Conservation (phyloP, 2,329 filamentous ascomycete genomes). For the Sordariomycetes sp. region DNA sequence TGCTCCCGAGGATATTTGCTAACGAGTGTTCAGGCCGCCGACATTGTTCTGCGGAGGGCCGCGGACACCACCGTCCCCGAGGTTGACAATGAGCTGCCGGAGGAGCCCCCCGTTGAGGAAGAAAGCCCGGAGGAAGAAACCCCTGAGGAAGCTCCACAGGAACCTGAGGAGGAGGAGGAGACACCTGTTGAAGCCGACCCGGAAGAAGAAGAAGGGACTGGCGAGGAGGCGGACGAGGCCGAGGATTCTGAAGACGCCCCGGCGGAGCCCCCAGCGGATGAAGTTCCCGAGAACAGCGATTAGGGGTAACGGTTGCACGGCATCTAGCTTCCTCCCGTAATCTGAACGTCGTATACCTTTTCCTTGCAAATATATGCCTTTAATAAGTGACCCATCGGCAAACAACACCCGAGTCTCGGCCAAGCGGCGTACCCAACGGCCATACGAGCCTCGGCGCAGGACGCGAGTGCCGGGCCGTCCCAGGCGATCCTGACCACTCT, state of each 20-base stretch:
- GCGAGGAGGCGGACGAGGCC: neutral
- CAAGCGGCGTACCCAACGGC: neutral
- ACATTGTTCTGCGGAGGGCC: slow-evolving; percentile 7
- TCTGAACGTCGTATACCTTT: neutral
- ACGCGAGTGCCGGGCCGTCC: too few relatives aligned
- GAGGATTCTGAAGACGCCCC: too few relatives aligned
- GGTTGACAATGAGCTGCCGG: neutral
- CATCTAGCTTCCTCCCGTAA: neutral
- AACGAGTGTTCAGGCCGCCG: slow-evolving; percentile 11
- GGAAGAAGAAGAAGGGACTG: neutral
- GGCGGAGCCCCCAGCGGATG: too few relatives aligned
- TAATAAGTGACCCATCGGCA: neutral
- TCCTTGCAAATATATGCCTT: neutral
- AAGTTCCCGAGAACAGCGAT: too few relatives aligned
- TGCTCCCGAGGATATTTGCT: neutral
- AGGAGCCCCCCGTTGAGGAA: neutral
- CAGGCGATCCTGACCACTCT: neutral
- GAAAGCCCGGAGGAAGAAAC: neutral
- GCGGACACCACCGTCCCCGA: neutral
- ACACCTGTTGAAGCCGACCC: neutral
- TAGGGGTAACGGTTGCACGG: neutral
- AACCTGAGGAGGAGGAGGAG: neutral
- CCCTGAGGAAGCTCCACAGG: neutral
- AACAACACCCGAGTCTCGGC: neutral
- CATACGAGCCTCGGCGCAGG: too few relatives aligned